Base-by-base conservation (phyloP, 331 rosid genomes). In the Prunus yedoensis region DNA sequence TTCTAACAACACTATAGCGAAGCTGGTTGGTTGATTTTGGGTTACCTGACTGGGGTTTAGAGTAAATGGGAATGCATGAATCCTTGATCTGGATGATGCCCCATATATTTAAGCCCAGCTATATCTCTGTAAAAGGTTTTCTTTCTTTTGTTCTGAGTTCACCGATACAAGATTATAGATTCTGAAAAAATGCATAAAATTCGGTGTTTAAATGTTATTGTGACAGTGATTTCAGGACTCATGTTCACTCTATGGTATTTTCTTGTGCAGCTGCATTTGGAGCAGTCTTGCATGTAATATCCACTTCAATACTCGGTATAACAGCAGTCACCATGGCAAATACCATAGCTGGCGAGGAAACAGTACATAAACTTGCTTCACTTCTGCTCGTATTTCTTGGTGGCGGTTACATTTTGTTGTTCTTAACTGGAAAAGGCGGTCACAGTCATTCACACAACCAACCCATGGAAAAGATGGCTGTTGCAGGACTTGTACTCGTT, bases 391-490 rank as follows among this genome's bases (percentile, higher is more conserved):
- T 94, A 70, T 67, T 94, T 82, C 98, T 94, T 15, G 98, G 97
- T 41, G 97, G 86, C 81, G 46, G 97, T 84, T 94, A 94, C 80
- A 68, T 91, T 74, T 54, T 91, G 68, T 66, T 94, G 87, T 91
- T 86, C 81, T 75, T 90, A 60, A 38, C 71, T 70, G 98, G 98
- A 71, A 94, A 87, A 80, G 98, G 97, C 15, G 86, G 98, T 79
- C 98, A 94, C 83, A 87, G 87, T 74, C 97, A 94, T 84, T 85
- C 97, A 16, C 98, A 94, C 77, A 89, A 91, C 91, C 95, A 94
- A 80, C 98, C 98, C 43, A 87, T 94, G 98, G 98, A 94, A 86
- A 94, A 83, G 83, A 94, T 94, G 98, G 98, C 98, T 4, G 97
- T 94, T 75, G 98, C 98, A 9, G 98, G 98, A 8, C 98, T 94